Base-by-base conservation (phyloP, 148 eudicot genomes). In the Pouteria glomerata region DNA sequence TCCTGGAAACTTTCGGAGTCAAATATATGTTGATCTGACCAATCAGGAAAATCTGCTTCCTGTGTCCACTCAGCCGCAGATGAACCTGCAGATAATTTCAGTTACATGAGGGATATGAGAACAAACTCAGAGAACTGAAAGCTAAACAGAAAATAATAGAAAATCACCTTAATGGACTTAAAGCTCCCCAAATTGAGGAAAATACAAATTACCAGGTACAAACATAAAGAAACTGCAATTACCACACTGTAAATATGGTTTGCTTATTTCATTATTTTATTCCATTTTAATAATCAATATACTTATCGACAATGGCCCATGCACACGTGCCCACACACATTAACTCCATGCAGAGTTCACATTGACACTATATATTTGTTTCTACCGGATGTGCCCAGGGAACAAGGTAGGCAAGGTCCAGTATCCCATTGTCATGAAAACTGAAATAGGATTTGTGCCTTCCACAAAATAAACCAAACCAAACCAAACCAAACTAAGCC, bases 51-150 rank as follows among this genome's bases (percentile, higher is more conserved):
- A 42, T 89, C 95, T 75, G 75, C 59, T 15, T 86, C 97, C 76
- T 82, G 91, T 42, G 79, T 65, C 91, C 88, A 87, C 67, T 94
- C 93, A 69, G 85, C 79, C 68, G 82, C 87, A 72, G 93, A 89
- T 78, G 88, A 85, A 83, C 86, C 92, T 88, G 83, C 29, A 81
- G 57, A 61, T 63, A 42, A 52, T 73, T 26, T 3, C 55, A 13
- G 13, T 70, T 15, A 41, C 37, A 14, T n/a, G 3, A 21, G 19
- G 63, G 18, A 44, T 1, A 30, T 19, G 42, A 19, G 41, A 29
- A 69, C 1, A 15, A 11, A 24, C 4, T 12, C 61, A 53, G 53
- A 30, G 61, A 33, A 37, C 6, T 39, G 4, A 35, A 69, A 23
- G 23, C 31, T n/a, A 55, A 35, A 8, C 13, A 24, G 0, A 0